phyloP scores from a whole-genome alignment of 495 filamentous ascomycete genomes.

The Hyaloscypha hepaticicola region DNA sequence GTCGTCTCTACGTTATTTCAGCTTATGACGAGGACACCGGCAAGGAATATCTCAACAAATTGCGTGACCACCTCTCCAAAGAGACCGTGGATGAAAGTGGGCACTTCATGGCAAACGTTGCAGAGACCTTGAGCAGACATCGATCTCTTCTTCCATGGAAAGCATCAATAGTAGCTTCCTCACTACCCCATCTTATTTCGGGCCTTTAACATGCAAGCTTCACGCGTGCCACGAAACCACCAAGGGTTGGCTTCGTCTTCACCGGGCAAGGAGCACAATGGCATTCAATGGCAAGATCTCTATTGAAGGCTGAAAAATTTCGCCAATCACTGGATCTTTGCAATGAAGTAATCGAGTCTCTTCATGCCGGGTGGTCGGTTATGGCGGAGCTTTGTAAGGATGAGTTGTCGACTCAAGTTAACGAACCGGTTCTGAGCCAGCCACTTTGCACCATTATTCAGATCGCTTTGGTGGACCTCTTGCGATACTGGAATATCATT shows the following conservation, averaged over 20 bases:
- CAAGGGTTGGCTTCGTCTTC: conserved; percentile 29
- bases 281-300: conserved; percentile 58
- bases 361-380: conserved; percentile 17
- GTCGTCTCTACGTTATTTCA: conserved; percentile 47
- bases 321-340: conserved; percentile 38
- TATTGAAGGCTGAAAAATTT: conserved; percentile 35
- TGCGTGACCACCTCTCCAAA: not conserved
- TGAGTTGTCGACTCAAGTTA: conserved; percentile 32
- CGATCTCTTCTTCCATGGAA: conserved; percentile 43
- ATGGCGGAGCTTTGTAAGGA: conserved; percentile 38
- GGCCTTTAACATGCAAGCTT: conserved; percentile 12
- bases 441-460: conserved; percentile 55
- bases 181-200: conserved; percentile 23
- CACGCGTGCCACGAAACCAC: conserved; percentile 7
- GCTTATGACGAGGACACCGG: conserved; percentile 48
- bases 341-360: conserved; percentile 36
- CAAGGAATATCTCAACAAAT: conserved; percentile 42
- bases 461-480: conserved; percentile 53
- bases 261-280: conserved; percentile 46
- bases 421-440: conserved; percentile 50
- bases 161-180: conserved; percentile 21
- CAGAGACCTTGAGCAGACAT: conserved; percentile 39
- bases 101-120: conserved; percentile 23
- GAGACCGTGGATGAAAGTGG: not conserved
- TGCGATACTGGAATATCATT: conserved; percentile 48